Base-by-base conservation (phyloP, 2,329 filamentous ascomycete genomes). In the Exophiala oligosperma region DNA sequence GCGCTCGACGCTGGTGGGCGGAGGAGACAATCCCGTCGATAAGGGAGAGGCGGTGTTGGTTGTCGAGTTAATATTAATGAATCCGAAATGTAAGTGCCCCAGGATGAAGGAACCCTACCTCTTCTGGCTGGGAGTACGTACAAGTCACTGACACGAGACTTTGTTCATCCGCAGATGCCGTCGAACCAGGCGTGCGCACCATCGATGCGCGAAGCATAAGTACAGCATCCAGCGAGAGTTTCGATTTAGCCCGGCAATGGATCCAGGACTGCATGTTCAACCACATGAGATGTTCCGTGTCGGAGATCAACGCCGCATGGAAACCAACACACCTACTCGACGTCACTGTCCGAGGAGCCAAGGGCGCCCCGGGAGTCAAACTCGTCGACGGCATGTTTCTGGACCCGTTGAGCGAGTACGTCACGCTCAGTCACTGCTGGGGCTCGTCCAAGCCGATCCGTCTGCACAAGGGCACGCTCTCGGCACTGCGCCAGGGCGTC, bases 271-370 rank as follows among this genome's bases (percentile, higher is more conserved):
- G 65, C 52, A 62, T 61, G 1, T 67, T 66, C 59, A 64, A 66
- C 52, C 65, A 67, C 43, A 67, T 67, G 65, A 67, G 65, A 55
- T 67, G 65, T 51, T 63, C 62, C 29, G 64, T 62, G 32, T 57
- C 57, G 23, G 57, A 63, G 8, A 53, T 51, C 54, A 51, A 53
- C 23, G 51, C 57, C 9, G 55, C 57, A 23, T 66, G 63, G 63
- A 66, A 66, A 49, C 65, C 65, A 9, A 66, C 64, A 11, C 64
- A 66, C 46, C 52, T 67, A 8, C 59, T 67, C n/a, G 65, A 67
- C 28, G 64, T 67, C 6, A 62, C 60, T 11, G 38, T 66, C 23
- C 60, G 56, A 37, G 65, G 62, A 3, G 58, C 64, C 2, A 60
- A 52, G 50, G 62, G 64, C 2, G 59, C 57, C 23, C 65, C 52